Base-by-base conservation (phyloP, 352 stramenopile species). In the Globisporangium spiculum region DNA sequence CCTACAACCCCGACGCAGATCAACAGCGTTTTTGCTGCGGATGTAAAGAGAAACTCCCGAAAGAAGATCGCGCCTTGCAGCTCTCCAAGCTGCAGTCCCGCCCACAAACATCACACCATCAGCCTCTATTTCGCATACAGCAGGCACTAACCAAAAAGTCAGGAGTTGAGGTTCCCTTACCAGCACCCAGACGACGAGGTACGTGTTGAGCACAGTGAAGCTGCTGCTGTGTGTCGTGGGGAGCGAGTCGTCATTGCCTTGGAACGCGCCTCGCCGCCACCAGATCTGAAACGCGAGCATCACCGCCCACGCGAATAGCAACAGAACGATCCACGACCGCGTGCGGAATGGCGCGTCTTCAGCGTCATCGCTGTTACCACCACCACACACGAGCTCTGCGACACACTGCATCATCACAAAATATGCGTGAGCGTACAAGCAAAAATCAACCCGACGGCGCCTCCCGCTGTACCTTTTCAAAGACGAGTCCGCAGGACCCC, bases 401-500 rank as follows among this genome's bases (percentile, higher is more conserved):
- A 68, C 65, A 26, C 69, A 71, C 72, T 77, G 55, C 3, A 12
- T 4, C 27, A 36, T 26, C 24, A 52, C 26, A 5, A 14, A 4
- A 27, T 41, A 6, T 16, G 4, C 38, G 34, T 62, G 32, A 30
- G 12, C 14, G 18, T 58, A 6, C 26, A 32, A 24, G 3, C 24
- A 26, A 9, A 59, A 26, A 9, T n/a, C 10, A n/a, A 7, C 12
- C 36, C 4, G n/a, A 44, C 50, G 3, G 27, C 9, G 46, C 0
- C n/a, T 62, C 10, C n/a, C 38, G 44, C n/a, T 50, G 24, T 34
- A 83, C 78, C 68, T 86, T 86, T 57, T 80, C 68, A 56, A 72
- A 73, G 7, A 79, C 48, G 27, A 83, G 61, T 14, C 46, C 66
- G 50, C 68, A 72, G 5, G 69, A 71, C 4, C 63, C 67, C 6